Evolutionary conservation across 306 rosid species (phyloP).

Genomic region (Myrica gale): DNA sequence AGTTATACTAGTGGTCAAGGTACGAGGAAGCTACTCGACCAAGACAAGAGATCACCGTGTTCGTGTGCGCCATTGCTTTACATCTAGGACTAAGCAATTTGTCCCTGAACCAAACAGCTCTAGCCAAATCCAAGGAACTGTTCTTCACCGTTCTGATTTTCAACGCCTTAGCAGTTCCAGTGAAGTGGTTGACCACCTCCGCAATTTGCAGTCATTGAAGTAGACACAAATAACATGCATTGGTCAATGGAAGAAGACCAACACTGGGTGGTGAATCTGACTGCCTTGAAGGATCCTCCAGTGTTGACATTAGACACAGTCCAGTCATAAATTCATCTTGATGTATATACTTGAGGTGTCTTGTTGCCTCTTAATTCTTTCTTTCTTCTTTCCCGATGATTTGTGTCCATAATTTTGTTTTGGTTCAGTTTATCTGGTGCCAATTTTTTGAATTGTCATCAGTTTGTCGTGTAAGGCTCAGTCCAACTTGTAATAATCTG

Average conservation of each 20-base stretch:
- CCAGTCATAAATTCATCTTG: constrained; percentile 20
- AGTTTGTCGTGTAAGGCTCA: constrained; percentile 1
- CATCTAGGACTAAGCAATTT: constrained; percentile 43
- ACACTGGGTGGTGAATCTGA: not conserved
- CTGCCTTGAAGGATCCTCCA: not conserved
- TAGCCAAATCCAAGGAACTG: constrained; percentile 51
- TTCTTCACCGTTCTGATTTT: constrained; percentile 73
- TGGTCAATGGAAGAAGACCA: not conserved
- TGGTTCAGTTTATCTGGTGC: not conserved
- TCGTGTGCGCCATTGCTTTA: constrained; percentile 70
- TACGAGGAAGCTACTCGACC: constrained; percentile 54
- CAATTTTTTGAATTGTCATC: constrained; percentile 3
- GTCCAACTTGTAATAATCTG: not conserved
- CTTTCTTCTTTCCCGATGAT: not conserved
- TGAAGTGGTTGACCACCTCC: constrained; percentile 69
- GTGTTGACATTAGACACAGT: not conserved
- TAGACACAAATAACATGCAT: constrained; percentile 19
- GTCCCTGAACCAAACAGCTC: constrained; percentile 40
- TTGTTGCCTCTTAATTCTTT: not conserved
- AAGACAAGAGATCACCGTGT: constrained; percentile 66
- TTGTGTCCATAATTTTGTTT: constrained; percentile 1
- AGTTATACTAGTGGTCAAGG: constrained; percentile 70
- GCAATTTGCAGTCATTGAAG: constrained; percentile 57
- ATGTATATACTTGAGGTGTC: constrained; percentile 19
- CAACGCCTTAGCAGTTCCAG: constrained; percentile 67